Conservation (phyloP, 2,329 filamentous ascomycete genomes). For the Coniochaeta hoffmannii region DNA sequence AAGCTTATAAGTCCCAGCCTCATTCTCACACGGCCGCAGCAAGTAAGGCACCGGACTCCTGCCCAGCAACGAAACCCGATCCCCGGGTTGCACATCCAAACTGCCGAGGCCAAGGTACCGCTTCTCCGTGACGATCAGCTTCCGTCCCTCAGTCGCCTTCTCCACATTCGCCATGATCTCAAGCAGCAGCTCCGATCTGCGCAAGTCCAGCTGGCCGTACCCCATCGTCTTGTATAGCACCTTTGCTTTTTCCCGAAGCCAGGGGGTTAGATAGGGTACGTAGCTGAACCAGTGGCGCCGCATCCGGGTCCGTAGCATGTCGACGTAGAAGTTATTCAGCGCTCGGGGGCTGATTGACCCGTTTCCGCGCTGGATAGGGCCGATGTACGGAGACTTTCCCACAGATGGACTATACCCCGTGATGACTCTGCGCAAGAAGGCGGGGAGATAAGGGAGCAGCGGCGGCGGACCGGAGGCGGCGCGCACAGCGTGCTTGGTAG, state of each 20-base stretch:
- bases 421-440: not conserved
- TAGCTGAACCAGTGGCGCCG: not conserved
- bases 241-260: not conserved
- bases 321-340: not conserved
- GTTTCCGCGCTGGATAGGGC: not conserved
- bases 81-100: not conserved
- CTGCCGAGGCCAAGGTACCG: not conserved
- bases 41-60: not conserved
- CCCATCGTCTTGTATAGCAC: not conserved
- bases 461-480: not conserved
- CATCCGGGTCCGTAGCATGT: not conserved
- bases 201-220: not conserved
- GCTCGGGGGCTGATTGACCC: not conserved
- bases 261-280: not conserved
- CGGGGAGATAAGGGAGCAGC: not conserved
- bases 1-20: not conserved
- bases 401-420: not conserved
- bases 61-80: not conserved
- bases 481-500: not conserved
- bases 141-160: not conserved
- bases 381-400: not conserved
- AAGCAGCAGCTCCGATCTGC: not conserved
- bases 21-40: not conserved
- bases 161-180: not conserved
- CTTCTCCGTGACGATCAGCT: not conserved